Evolutionary conservation across 345 rosid genomes (phyloP).

Genomic region (Corchorus capsularis): DNA sequence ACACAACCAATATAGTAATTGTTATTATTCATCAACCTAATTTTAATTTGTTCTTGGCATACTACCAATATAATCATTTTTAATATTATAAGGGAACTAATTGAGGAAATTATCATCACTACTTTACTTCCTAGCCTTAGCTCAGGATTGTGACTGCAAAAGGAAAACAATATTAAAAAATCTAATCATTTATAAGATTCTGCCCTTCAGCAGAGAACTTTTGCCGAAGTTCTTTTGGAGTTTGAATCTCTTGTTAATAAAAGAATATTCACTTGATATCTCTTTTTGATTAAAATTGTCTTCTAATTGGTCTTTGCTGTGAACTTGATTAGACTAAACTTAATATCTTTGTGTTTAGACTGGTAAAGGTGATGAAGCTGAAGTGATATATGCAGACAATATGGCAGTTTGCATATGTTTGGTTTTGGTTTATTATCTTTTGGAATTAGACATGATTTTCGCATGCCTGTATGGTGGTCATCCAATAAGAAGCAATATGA

Average conservation of each 20-base stretch:
- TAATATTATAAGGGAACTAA: not conserved
- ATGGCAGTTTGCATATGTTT: not conserved
- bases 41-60: not conserved
- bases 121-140: not conserved
- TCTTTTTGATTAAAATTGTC: not conserved
- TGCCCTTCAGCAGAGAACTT: not conserved
- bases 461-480: not conserved
- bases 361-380: constrained; percentile 3
- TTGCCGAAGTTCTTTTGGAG: constrained; percentile 3
- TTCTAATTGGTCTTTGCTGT: not conserved
- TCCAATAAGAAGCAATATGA: not conserved
- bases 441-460: constrained; percentile 2
- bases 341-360: constrained; percentile 13
- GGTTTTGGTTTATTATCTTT: constrained; percentile 1
- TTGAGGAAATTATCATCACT: not conserved
- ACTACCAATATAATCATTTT: not conserved
- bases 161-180: not conserved
- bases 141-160: not conserved
- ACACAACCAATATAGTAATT: not conserved
- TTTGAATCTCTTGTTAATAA: not conserved
- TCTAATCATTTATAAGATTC: not conserved
- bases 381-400: not conserved
- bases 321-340: not conserved
- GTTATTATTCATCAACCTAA: not conserved
- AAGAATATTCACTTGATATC: not conserved